Percentiles rank a stretch among this genome's conserved stretches.
These are phyloP conservation scores for Chalaropsis thielavioides DNA, from an alignment of 2,329 filamentous ascomycete genomes.

Conservation along the genomic window DNA sequence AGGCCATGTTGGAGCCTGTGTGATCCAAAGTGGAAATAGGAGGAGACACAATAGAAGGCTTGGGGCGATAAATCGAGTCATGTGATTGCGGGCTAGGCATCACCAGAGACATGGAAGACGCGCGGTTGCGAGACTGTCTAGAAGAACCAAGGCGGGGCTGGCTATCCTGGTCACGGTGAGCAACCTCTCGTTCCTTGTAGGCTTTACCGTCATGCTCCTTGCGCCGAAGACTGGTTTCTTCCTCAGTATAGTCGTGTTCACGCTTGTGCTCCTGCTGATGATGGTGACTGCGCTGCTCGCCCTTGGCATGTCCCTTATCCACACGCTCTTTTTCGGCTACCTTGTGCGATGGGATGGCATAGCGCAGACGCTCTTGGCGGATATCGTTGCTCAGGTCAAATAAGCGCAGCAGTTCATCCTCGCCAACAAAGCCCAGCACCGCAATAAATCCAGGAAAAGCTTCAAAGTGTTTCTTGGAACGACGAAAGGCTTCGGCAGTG, in stretches of 20 bases:
- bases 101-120: constrained; percentile 12
- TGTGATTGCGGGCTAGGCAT: constrained; percentile 2
- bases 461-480: constrained; percentile 44
- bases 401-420: constrained; percentile 32
- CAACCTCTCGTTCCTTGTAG: constrained; percentile 26
- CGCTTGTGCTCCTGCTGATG: constrained; percentile 18
- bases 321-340: neutral
- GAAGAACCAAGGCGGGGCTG: constrained; percentile 22
- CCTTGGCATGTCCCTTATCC: neutral
- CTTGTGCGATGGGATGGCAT: constrained; percentile 8
- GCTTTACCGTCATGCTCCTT: constrained; percentile 24
- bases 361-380: constrained; percentile 11
- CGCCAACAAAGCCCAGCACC: constrained; percentile 39
- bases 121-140: constrained; percentile 5
- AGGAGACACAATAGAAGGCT: constrained; percentile 11
- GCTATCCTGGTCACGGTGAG: constrained; percentile 27
- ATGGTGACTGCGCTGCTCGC: constrained; percentile 10
- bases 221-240: constrained; percentile 23
- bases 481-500: constrained; percentile 42
- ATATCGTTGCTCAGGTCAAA: constrained; percentile 9
- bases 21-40: constrained; percentile 4
- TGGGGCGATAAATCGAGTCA: constrained; percentile 1
- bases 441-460: constrained; percentile 47
- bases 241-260: constrained; percentile 23
- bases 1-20: neutral